Conservation (phyloP, 2,329 filamentous ascomycete species). For the Fusarium sp. region DNA sequence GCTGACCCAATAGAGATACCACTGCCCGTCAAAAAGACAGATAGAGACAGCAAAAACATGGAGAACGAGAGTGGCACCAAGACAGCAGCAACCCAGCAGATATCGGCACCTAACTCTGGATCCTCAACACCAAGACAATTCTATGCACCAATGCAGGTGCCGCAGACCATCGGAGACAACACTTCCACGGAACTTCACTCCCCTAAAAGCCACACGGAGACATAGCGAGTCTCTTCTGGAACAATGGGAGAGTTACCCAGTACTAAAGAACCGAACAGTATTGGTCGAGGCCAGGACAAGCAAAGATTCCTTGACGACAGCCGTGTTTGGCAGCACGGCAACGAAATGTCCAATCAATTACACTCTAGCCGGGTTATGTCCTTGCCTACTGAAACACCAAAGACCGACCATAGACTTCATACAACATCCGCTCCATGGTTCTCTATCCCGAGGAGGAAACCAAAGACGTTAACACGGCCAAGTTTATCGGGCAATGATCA, state of each 20-base stretch:
- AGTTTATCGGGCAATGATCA: constrained; percentile 46
- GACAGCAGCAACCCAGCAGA: not conserved
- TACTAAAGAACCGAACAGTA: not conserved
- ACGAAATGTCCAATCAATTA: not conserved
- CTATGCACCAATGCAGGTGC: constrained; percentile 43
- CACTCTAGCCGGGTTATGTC: constrained; percentile 1
- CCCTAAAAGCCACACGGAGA: constrained; percentile 20
- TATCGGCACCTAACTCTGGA: constrained; percentile 20
- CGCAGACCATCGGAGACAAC: constrained; percentile 14
- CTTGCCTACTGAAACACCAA: constrained; percentile 4
- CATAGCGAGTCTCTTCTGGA: constrained; percentile 39
- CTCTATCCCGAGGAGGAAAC: constrained; percentile 27
- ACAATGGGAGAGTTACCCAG: not conserved
- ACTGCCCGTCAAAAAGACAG: not conserved
- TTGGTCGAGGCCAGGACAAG: not conserved
- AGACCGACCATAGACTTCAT: not conserved
- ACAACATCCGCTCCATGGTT: constrained; percentile 8
- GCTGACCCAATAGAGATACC: not conserved
- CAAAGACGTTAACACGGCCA: constrained; percentile 19
- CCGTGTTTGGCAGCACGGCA: not conserved
- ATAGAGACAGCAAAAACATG: constrained; percentile 3
- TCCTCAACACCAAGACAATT: constrained; percentile 44
- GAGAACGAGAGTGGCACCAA: not conserved
- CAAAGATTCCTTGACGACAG: not conserved
- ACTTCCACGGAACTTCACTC: not conserved